A percentile compares a stretch with the other conserved stretches of the same genome.
These are phyloP conservation scores for Eucalyptus victrix DNA, from an alignment of 345 rosid genomes.

Conservation along the genomic window DNA sequence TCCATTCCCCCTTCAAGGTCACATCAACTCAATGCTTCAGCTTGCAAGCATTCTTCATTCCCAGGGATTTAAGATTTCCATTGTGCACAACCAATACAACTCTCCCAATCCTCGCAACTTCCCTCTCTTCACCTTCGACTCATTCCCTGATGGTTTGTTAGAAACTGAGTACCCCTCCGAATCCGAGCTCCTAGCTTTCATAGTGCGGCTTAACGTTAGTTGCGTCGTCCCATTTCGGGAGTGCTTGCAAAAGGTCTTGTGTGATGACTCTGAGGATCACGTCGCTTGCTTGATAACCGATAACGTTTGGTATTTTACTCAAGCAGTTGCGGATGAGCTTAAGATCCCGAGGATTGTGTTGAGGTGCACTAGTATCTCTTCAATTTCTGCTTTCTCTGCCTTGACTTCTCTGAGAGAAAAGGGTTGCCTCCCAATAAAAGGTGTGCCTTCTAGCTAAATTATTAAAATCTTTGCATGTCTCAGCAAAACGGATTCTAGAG, in stretches of 20 bases:
- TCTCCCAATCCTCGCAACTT: constrained; percentile 27
- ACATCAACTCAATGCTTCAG: constrained; percentile 50
- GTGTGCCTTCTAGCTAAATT: neutral
- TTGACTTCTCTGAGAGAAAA: constrained; percentile 3
- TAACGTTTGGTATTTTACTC: constrained; percentile 22
- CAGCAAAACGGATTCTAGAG: neutral
- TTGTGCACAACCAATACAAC: constrained; percentile 42
- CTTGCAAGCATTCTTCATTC: constrained; percentile 39
- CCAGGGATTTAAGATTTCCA: constrained; percentile 41
- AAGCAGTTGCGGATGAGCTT: constrained; percentile 16
- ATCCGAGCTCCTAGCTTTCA: neutral
- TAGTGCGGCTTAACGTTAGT: constrained; percentile 9
- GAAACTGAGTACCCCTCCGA: neutral
- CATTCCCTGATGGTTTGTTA: constrained; percentile 12
- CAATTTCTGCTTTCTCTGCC: constrained; percentile 10
- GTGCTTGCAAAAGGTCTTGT: constrained; percentile 17
- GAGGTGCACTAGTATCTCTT: constrained; percentile 17
- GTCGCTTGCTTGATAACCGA: constrained; percentile 40
- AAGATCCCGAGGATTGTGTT: constrained; percentile 31
- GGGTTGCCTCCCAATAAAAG: constrained; percentile 15
- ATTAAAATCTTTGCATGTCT: neutral
- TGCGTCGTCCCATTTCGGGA: constrained; percentile 21
- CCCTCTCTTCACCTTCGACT: constrained; percentile 34
- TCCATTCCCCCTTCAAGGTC: constrained; percentile 52
- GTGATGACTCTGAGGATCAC: neutral